Base-by-base conservation (phyloP, 306 rosid genomes). In the Arachis hypogaea region DNA sequence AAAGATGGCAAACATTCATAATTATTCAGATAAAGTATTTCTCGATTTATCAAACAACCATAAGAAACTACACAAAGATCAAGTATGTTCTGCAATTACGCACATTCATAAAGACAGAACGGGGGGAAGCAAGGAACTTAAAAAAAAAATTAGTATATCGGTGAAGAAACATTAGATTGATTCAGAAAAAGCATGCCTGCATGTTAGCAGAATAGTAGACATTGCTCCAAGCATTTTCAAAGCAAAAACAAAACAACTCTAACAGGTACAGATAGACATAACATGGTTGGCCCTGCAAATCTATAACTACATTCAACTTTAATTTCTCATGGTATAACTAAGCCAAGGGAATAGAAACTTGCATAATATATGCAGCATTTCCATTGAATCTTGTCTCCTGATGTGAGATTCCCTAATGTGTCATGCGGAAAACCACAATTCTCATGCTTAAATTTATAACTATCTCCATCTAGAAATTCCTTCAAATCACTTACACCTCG, bases 401-500 rank as follows among this genome's bases (percentile, higher is more conserved):
- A 70, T 9, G 88, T 76, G 84, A 81, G 88, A 88, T 81, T 82
- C 82, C 88, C 88, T 68, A 72, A 81, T 71, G 84, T 87, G 91
- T 74, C 83, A 81, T 79, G 93, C 46, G 82, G 94, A 85, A 75
- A 85, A 85, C 90, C 85, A 86, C 86, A 82, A 80, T 81, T 81
- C 78, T 80, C 86, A 81, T 82, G 85, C 78, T 78, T 77, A 88
- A 64, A 87, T 80, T 61, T 78, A 88, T 71, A 78, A 87, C 82
- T 66, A 84, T 83, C 93, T 87, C 88, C 94, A 84, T 71, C 77
- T 69, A 87, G 77, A 69, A 80, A 86, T 80, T 81, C 85, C 91
- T 85, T 84, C 80, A 80, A 75, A 74, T 83, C 90, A 93, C 98
- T 93, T 91, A 91, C 98, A 89, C 96, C 96, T 93, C 96, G 84